These are phyloP conservation scores for Cinchona pubescens DNA, from an alignment of 257 asterid species.

Conservation along the genomic window DNA sequence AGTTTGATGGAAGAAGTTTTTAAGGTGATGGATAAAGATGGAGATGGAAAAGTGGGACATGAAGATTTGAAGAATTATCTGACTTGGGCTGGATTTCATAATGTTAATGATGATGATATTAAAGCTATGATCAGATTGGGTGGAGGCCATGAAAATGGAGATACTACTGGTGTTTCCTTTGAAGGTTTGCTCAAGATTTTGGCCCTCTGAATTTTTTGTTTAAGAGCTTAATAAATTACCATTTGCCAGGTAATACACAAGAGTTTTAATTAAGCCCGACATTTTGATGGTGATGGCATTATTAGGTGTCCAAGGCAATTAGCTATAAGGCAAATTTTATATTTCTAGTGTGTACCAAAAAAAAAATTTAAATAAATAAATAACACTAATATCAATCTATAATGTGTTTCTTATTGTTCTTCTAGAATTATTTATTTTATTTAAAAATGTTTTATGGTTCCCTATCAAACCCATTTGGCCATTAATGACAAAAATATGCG, in stretches of 20 bases:
- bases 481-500: too few relatives aligned
- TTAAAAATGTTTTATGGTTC: too few relatives aligned
- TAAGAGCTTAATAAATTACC: too few relatives aligned
- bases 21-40: constrained; percentile 79
- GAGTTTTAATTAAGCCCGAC: background rate
- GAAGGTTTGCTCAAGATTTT: constrained; percentile 67
- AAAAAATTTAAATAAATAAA: too few relatives aligned
- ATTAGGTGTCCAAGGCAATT: background rate
- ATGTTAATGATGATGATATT: constrained; percentile 69
- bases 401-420: background rate
- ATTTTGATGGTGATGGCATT: background rate
- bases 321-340: too few relatives aligned
- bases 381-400: too few relatives aligned
- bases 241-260: too few relatives aligned
- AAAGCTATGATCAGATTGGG: constrained; percentile 72
- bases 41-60: constrained; percentile 79
- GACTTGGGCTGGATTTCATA: constrained; percentile 64
- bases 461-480: too few relatives aligned
- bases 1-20: constrained; percentile 74
- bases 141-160: constrained; percentile 56
- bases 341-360: too few relatives aligned
- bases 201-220: constrained; percentile 29
- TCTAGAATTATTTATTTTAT: background rate
- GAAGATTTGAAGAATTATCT: constrained; percentile 64
- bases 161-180: constrained; percentile 76